Percentiles rank a stretch among this genome's conserved stretches.
phyloP scores from a whole-genome alignment of 192 early-diverging fungal genomes.

The Rhizoclosmatium globosum region DNA sequence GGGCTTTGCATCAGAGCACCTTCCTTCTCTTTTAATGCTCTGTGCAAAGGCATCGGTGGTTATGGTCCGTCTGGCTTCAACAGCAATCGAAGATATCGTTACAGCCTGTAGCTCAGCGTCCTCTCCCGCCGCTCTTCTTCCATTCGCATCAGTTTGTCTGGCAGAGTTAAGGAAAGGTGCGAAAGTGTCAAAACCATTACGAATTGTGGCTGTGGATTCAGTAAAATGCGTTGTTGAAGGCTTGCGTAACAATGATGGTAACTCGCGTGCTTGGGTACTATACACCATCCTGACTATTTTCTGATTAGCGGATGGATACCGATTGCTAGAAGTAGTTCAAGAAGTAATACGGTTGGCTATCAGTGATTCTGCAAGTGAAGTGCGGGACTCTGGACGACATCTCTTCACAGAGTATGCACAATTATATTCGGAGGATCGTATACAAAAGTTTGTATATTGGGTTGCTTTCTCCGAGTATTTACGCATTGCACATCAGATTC shows the following conservation, averaged over 20 bases:
- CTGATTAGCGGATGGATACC: too few species aligned
- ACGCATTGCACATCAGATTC: slow-evolving; percentile 1
- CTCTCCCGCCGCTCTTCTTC: neutral
- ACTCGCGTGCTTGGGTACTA: too few species aligned
- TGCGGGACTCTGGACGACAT: slow-evolving; percentile 15
- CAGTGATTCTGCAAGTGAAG: slow-evolving; percentile 20
- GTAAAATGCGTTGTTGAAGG: neutral
- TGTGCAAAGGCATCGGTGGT: slow-evolving; percentile 23
- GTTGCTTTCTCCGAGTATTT: too few species aligned
- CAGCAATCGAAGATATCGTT: slow-evolving; percentile 9
- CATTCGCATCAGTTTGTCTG: slow-evolving; percentile 5
- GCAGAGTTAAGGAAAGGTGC: neutral
- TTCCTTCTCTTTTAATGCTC: neutral
- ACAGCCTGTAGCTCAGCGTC: neutral
- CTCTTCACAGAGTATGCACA: slow-evolving; percentile 16
- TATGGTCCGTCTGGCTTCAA: slow-evolving; percentile 19
- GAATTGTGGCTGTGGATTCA: slow-evolving; percentile 15
- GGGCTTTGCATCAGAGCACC: neutral
- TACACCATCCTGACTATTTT: too few species aligned
- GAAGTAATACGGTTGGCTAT: slow-evolving; percentile 16
- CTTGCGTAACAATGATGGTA: neutral
- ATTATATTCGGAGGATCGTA: neutral
- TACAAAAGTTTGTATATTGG: too few species aligned
- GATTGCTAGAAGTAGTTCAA: slow-evolving; percentile 14
- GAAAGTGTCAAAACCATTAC: slow-evolving; percentile 11